phyloP scores from a whole-genome alignment of 768 basidiomycete species.

The Heimioporus sp. region DNA sequence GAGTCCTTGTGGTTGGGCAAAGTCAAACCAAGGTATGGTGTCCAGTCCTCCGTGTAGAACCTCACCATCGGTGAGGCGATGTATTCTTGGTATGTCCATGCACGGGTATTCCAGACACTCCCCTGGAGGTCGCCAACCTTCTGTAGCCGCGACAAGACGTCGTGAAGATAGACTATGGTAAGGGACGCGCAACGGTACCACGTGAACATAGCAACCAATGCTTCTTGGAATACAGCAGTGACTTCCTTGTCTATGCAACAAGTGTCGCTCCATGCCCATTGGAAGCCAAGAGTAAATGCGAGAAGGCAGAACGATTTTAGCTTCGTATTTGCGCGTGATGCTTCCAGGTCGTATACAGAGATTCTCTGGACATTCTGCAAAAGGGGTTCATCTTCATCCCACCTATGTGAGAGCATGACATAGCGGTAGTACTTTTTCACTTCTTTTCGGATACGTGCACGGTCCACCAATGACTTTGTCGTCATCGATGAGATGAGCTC shows the following conservation, averaged over 20 bases:
- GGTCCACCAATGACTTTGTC: not conserved
- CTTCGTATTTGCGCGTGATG: not conserved
- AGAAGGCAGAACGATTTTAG: not conserved
- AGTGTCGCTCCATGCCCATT: conserved; percentile 11
- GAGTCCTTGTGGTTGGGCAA: not conserved
- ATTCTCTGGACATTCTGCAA: not conserved
- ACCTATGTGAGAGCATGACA: conserved; percentile 4
- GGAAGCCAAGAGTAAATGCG: not conserved
- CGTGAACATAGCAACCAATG: conserved; percentile 10
- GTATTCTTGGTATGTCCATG: conserved; percentile 15
- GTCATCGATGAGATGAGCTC: not conserved
- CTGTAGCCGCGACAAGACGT: not conserved
- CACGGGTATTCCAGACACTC: conserved; percentile 9
- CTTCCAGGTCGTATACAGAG: not conserved
- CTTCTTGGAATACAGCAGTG: not conserved
- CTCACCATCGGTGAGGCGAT: not conserved
- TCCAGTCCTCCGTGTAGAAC: conserved; percentile 1
- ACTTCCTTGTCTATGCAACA: conserved; percentile 2
- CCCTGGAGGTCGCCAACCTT: not conserved
- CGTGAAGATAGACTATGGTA: conserved; percentile 4
- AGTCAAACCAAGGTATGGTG: not conserved
- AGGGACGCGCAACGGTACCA: conserved; percentile 9
- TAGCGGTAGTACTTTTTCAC: conserved; percentile 2
- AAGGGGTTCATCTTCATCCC: not conserved
- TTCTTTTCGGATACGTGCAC: not conserved